Evolutionary conservation across 2,329 filamentous ascomycete genomes (phyloP), one percentile per base, ranked within the genome.

Genomic region (Lecanicillium sp.): DNA sequence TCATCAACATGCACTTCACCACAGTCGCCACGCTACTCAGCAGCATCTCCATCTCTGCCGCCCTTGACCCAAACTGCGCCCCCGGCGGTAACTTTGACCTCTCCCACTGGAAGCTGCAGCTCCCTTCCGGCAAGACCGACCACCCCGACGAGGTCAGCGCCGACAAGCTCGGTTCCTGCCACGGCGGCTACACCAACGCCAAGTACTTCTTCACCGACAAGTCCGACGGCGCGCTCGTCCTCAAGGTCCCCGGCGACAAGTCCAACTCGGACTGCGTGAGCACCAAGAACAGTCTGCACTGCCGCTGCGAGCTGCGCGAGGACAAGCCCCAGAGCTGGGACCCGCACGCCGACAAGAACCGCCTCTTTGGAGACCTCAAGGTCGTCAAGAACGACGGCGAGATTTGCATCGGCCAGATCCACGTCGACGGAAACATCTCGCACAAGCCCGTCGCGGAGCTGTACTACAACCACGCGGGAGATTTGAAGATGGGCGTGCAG

Each of bases 271-370:
- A 54, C 7, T 71, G 67, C 50, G 66, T 69, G 7, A 69, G 61
- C 2, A 71, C 68, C 1, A 51, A 60, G 1, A 62, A 68, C 57
- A 69, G 66, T 55, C 48, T 63, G 38, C 68, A 71, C 52, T 71
- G 68, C 54, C 67, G 67, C 23, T 68, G 65, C 9, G 68, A 71
- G 54, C 57, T 72, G 11, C 66, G 67, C 15, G 68, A 72, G 56
- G 49, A 44, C 14, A 55, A 43, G 24, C 66, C 65, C 1, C 58
- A 42, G 3, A 58, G 51, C 41, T 63, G 67, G 66, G 55, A 60
- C 36, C 64, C 67, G 7, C 61, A 57, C 10, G 55, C 49, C n/a
- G 41, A 49, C 4, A 55, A 52, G n/a, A 69, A 68, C 51, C 54
- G 56, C 3, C 56, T 69, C n/a, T 61, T 51, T 15, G 65, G 57